Evolutionary conservation across 139 green algal species (phyloP).

Genomic region (Chlamydomonas asymmetrica): DNA sequence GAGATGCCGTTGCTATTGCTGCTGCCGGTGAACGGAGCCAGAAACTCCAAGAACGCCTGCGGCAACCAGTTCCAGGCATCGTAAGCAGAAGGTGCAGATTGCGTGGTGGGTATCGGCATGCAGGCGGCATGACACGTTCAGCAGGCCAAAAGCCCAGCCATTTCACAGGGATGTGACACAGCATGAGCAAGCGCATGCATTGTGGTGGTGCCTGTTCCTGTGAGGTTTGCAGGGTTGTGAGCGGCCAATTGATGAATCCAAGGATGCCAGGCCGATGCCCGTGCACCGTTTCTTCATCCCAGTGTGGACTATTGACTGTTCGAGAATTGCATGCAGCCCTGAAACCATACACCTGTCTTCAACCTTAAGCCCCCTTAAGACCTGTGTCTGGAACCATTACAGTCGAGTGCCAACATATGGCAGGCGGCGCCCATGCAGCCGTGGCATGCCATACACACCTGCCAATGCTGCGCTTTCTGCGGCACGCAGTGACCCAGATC

Average conservation of each 20-base stretch:
- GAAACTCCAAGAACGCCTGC: conserved; percentile 11
- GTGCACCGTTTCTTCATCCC: too few relatives aligned
- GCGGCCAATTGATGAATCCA: too few relatives aligned
- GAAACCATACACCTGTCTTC: neutral
- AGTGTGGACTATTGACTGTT: neutral
- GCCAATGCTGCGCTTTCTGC: conserved; percentile 30
- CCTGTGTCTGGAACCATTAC: neutral
- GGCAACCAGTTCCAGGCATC: neutral
- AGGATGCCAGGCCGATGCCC: too few relatives aligned
- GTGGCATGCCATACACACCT: conserved; percentile 6
- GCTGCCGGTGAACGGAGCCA: conserved; percentile 2
- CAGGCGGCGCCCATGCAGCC: neutral
- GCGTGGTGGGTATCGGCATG: too few relatives aligned
- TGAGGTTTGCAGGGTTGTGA: too few relatives aligned
- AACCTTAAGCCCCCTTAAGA: neutral
- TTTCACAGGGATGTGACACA: too few relatives aligned
- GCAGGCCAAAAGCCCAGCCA: too few relatives aligned
- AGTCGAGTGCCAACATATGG: neutral
- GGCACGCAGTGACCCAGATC: conserved; percentile 45
- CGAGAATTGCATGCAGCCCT: neutral
- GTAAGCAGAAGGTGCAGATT: neutral
- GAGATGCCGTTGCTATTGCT: conserved; percentile 2
- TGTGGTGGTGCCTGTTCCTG: too few relatives aligned
- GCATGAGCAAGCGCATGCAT: too few relatives aligned
- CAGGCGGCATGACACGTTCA: too few relatives aligned